These are phyloP conservation scores for Zygoascus biomembranicola DNA, from an alignment of 805 yeast genomes.

Conservation along the genomic window DNA sequence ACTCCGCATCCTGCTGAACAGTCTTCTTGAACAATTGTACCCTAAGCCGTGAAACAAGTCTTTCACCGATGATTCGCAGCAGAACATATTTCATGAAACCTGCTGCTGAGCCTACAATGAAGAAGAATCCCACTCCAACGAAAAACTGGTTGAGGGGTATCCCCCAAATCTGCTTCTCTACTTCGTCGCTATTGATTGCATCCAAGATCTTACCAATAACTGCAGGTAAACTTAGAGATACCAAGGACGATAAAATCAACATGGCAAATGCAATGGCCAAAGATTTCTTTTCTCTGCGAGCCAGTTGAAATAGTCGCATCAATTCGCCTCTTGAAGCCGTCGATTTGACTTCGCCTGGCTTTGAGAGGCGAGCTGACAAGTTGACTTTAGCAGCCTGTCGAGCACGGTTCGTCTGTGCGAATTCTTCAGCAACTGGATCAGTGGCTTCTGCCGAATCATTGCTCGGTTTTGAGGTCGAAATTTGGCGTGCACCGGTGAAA, in stretches of 20 bases:
- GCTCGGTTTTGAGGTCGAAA: background rate
- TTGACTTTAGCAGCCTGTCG: slow-evolving; percentile 25
- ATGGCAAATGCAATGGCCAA: slow-evolving; percentile 55
- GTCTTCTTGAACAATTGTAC: slow-evolving; percentile 68
- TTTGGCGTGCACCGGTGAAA: background rate
- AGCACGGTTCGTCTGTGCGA: slow-evolving; percentile 23
- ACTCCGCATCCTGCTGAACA: slow-evolving; percentile 78
- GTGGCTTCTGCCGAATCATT: background rate
- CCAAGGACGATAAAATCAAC: slow-evolving; percentile 63
- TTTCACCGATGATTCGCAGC: slow-evolving; percentile 74
- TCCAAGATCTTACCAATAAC: slow-evolving; percentile 84
- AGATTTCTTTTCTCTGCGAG: slow-evolving; percentile 48
- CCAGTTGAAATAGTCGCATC: slow-evolving; percentile 43
- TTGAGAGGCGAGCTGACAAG: slow-evolving; percentile 25
- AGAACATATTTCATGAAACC: slow-evolving; percentile 75
- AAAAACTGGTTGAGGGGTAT: slow-evolving; percentile 58
- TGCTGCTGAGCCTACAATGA: slow-evolving; percentile 66
- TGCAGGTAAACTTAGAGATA: slow-evolving; percentile 73
- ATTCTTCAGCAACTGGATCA: slow-evolving; percentile 6
- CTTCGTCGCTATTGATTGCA: slow-evolving; percentile 38
- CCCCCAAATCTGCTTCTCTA: slow-evolving; percentile 42
- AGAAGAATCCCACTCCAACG: slow-evolving; percentile 49
- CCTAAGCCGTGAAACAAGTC: slow-evolving; percentile 76
- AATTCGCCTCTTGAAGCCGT: slow-evolving; percentile 30
- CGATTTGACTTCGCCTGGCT: slow-evolving; percentile 4